Base-by-base conservation (phyloP, 192 early-diverging fungal genomes). In the Lunasporangiospora selenospora region DNA sequence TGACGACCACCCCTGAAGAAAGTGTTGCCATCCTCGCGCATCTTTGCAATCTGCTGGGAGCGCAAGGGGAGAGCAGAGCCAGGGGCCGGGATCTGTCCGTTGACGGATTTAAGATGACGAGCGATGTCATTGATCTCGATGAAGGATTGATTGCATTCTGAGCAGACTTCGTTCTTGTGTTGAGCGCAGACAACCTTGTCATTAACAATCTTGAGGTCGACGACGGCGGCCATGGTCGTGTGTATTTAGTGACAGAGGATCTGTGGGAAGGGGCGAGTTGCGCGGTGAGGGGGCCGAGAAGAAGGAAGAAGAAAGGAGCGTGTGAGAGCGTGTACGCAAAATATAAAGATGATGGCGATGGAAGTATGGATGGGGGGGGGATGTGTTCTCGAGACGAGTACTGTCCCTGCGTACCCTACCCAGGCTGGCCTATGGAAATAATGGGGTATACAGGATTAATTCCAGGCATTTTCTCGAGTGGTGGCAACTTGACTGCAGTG, bases 11-110 rank as follows among this genome's bases (percentile, higher is more conserved):
- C 81, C 15, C 91, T 92, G 83, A 94, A 93, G 58, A 81, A 51
- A 49, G 90, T 89, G 86, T 99, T 98, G 41, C 96, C 96, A 24
- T 89, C 87, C n/a, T 86, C 85, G 53, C 76, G 81, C 33, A 84
- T 77, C 77, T 86, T 64, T 75, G 67, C 80, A 53, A 81, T 80
- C 80, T 88, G 75, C 65, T 77, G 53, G 42, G 86, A 77, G 44
- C 77, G 41, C 50, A 83, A 62, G 51, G 81, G 75, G 77, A 83
- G 76, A 51, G 84, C 54, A 19, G 67, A 60, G 52, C 89, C 87
- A 12, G 90, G 87, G 33, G 89, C 85, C 19, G 90, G 90, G 15
- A 90, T 49, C 7, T 85, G 81, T 36, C 86, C 85, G 40, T 84
- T 77, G 63, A 85, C 83, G 15, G 84, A 75, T 15, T 80, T 79